Conservation (phyloP, 495 filamentous ascomycete genomes). For the Penicillium paxilli region DNA sequence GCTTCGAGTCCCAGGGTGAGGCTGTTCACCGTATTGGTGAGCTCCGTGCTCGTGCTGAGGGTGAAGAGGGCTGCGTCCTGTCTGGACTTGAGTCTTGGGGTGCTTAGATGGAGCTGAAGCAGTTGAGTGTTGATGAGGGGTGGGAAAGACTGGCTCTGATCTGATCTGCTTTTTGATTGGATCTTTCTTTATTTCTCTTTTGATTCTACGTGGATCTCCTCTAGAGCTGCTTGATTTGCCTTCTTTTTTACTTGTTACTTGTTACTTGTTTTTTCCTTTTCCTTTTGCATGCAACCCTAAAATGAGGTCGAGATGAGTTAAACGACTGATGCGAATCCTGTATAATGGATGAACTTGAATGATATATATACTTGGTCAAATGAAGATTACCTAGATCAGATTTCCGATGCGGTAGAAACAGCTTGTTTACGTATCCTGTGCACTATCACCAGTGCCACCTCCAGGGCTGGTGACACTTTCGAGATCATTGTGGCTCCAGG, state of each 20-base stretch:
- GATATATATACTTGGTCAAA: slow-evolving; percentile 23
- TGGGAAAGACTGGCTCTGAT: no score
- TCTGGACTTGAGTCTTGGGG: slow-evolving; percentile 71
- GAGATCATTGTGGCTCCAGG: no score
- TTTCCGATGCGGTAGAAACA: no score
- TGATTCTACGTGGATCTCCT: slow-evolving; percentile 6
- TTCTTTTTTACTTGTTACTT: slow-evolving; percentile 5
- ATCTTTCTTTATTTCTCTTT: slow-evolving; percentile 9
- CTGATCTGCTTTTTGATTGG: no score
- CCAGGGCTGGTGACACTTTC: no score
- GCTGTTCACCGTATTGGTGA: slow-evolving; percentile 73
- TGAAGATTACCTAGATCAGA: slow-evolving; percentile 5
- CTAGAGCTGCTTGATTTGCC: background rate
- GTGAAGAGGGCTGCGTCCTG: slow-evolving; percentile 66
- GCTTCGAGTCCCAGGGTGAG: slow-evolving; percentile 68
- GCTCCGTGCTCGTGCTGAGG: slow-evolving; percentile 51
- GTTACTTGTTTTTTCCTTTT: slow-evolving; percentile 12
- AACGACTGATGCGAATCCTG: slow-evolving; percentile 22
- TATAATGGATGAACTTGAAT: slow-evolving; percentile 29
- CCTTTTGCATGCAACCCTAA: slow-evolving; percentile 3
- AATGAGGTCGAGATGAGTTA: slow-evolving; percentile 15
- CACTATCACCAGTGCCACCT: no score
- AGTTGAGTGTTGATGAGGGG: background rate
- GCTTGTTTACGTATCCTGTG: no score
- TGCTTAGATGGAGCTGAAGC: slow-evolving; percentile 16